A percentile compares a stretch with the other conserved stretches of the same genome.
phyloP scores from a whole-genome alignment of 257 asterid species.

The Jaltomata sinuosa region DNA sequence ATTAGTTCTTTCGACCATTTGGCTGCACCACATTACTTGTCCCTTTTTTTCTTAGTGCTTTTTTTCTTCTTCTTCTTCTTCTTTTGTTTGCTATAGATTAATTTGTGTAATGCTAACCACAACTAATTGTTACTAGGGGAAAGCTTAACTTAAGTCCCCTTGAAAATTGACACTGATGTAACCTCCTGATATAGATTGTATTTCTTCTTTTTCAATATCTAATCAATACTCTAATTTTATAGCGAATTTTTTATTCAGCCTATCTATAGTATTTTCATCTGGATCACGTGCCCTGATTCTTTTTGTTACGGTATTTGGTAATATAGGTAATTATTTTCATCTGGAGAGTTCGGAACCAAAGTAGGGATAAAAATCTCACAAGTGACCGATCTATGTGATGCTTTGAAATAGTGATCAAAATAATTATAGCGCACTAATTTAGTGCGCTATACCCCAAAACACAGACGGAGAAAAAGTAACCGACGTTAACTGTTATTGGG shows the following conservation, averaged over 20 bases:
- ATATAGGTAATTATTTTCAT: neutral
- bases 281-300: neutral
- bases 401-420: too few species aligned
- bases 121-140: neutral
- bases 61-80: neutral
- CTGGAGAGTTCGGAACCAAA: too few species aligned
- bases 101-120: slow-evolving; percentile 1
- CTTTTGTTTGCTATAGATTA: neutral
- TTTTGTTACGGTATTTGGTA: neutral
- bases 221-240: neutral
- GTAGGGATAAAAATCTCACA: too few species aligned
- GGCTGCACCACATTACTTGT: neutral
- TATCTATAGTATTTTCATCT: neutral
- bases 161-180: neutral
- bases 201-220: neutral
- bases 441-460: too few species aligned
- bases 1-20: too few species aligned
- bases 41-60: slow-evolving; percentile 1
- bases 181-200: neutral
- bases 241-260: neutral
- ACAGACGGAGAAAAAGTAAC: too few species aligned
- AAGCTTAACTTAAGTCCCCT: neutral
- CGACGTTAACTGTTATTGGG: too few species aligned
- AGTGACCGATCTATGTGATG: too few species aligned
- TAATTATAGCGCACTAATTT: too few species aligned